Percentiles rank a stretch among this genome's conserved stretches.
Evolutionary conservation across 305 asterid species (phyloP).

Genomic region (Salvia sclarea): DNA sequence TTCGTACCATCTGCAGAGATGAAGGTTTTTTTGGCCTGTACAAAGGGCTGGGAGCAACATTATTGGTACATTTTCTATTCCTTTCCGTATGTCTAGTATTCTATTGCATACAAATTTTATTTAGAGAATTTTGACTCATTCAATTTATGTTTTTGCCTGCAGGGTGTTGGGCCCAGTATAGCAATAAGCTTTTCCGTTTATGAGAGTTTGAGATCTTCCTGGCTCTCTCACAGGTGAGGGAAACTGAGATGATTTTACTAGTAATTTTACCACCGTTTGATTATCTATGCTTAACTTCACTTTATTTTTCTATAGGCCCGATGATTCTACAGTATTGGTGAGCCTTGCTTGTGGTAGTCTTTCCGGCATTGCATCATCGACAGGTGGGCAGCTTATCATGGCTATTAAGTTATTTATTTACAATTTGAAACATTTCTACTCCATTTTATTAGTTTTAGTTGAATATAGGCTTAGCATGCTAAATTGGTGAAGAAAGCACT

Average conservation of each 20-base stretch:
- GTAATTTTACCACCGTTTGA: too few relatives aligned
- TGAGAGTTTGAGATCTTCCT: slow-evolving; percentile 69
- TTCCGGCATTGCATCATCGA: slow-evolving; percentile 94
- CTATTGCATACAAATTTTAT: slow-evolving; percentile 2
- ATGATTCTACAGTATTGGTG: slow-evolving; percentile 67
- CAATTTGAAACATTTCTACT: background rate
- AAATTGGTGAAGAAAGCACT: background rate
- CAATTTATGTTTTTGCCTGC: slow-evolving; percentile 22
- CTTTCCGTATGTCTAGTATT: background rate
- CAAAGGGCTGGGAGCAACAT: slow-evolving; percentile 96
- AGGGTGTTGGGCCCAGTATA: slow-evolving; percentile 97
- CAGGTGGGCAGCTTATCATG: slow-evolving; percentile 53
- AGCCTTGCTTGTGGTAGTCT: slow-evolving; percentile 98
- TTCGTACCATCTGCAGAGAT: slow-evolving; percentile 84
- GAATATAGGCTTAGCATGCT: background rate
- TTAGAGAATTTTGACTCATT: slow-evolving; percentile 3
- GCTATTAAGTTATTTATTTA: background rate
- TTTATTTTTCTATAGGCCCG: slow-evolving; percentile 57
- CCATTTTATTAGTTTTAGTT: background rate
- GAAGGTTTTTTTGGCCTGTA: slow-evolving; percentile 92
- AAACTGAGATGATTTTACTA: background rate
- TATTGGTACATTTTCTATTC: slow-evolving; percentile 55
- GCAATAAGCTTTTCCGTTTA: slow-evolving; percentile 97
- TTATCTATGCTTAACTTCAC: slow-evolving; percentile 8
- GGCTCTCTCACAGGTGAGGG: slow-evolving; percentile 67